These are phyloP conservation scores for Crithidia brevicula DNA, from an alignment of 208 protist species.

Conservation along the genomic window DNA sequence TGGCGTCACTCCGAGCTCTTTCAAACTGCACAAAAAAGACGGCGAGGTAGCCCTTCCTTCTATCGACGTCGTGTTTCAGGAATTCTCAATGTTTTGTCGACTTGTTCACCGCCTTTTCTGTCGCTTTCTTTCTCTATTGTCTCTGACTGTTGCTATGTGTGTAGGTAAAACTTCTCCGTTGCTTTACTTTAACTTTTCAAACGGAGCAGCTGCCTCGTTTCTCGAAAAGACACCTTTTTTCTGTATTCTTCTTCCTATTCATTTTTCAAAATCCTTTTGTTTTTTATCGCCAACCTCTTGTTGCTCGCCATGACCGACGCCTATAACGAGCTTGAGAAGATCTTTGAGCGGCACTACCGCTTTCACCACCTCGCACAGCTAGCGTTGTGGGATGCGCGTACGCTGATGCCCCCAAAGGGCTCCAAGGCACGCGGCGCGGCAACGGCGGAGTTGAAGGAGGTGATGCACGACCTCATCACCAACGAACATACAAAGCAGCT, in stretches of 20 bases:
- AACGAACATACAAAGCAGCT: constrained; percentile 13
- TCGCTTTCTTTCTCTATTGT: too few species aligned
- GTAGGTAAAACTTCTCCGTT: too few species aligned
- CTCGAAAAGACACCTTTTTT: neutral
- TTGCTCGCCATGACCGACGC: constrained; percentile 19
- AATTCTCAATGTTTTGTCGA: too few species aligned
- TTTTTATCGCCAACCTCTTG: neutral
- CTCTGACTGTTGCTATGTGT: too few species aligned
- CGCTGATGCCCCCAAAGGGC: constrained; percentile 56
- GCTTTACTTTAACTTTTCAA: too few species aligned
- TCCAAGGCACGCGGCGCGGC: constrained; percentile 33
- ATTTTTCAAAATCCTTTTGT: neutral
- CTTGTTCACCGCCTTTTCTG: too few species aligned
- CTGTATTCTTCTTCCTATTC: neutral
- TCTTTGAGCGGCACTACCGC: constrained; percentile 42
- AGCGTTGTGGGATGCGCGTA: constrained; percentile 50
- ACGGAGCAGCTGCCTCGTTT: too few species aligned
- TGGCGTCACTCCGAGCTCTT: too few species aligned
- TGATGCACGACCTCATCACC: constrained; percentile 48
- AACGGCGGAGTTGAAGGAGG: constrained; percentile 38
- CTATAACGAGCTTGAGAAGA: constrained; percentile 53
- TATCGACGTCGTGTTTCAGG: too few species aligned
- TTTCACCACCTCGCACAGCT: constrained; percentile 43
- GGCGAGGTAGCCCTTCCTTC: too few species aligned
- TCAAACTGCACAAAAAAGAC: too few species aligned